phyloP scores from a whole-genome alignment of 805 yeast genomes.

The Starmerella apicola region DNA sequence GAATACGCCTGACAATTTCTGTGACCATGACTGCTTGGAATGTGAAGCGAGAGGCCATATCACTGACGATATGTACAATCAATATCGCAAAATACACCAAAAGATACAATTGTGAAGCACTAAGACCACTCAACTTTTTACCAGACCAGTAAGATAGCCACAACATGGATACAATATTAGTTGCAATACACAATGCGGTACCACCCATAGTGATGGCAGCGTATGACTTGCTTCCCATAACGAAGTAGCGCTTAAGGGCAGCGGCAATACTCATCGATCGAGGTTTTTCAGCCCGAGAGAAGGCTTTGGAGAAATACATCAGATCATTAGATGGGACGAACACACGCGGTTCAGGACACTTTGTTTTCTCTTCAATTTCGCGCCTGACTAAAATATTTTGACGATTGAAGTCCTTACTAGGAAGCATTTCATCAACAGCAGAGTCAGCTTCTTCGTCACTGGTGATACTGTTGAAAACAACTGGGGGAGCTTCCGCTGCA shows the following conservation, averaged over 20 bases:
- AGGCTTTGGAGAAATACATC: not conserved
- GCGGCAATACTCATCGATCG: not conserved
- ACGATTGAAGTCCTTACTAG: not conserved
- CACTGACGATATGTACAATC: constrained; percentile 3
- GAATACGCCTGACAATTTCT: constrained; percentile 25
- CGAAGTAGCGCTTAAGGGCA: constrained; percentile 1
- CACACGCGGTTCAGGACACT: no score
- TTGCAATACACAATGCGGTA: not conserved
- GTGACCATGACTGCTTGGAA: constrained; percentile 13
- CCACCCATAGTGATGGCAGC: not conserved
- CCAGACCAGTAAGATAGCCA: constrained; percentile 21
- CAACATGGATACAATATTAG: not conserved
- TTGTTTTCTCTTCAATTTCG: not conserved
- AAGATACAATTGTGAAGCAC: constrained; percentile 14
- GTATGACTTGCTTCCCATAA: not conserved
- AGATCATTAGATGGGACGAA: no score
- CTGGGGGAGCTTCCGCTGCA: not conserved
- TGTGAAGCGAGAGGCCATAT: constrained; percentile 7
- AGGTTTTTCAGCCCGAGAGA: not conserved
- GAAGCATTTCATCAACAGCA: not conserved
- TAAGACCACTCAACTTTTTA: constrained; percentile 13
- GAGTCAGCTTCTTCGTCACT: not conserved
- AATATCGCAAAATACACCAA: constrained; percentile 11
- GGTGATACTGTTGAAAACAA: not conserved
- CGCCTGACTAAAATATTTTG: not conserved